These are phyloP conservation scores for Petrea volubilis DNA, from an alignment of 257 asterid species.

Conservation along the genomic window DNA sequence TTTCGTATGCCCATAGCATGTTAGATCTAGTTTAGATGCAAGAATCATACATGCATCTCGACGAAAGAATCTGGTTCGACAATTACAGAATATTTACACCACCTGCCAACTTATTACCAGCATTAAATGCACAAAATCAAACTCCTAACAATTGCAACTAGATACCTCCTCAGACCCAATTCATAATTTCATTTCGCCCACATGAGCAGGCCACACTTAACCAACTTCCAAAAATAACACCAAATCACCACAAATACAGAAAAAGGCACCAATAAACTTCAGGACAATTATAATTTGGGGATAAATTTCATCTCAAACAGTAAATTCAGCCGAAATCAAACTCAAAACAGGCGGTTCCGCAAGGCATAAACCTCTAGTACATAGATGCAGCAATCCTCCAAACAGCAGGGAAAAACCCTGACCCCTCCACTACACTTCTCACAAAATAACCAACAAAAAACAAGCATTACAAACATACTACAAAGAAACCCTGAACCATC, in stretches of 20 bases:
- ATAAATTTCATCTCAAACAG: background rate
- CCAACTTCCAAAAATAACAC: background rate
- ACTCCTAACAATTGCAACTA: too few species aligned
- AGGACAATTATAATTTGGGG: background rate
- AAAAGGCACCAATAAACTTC: slow-evolving; percentile 1
- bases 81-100: background rate
- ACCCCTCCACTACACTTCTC: background rate
- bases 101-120: background rate
- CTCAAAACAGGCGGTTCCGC: background rate
- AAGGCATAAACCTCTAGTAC: background rate
- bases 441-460: background rate
- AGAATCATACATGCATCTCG: background rate
- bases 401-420: background rate
- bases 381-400: background rate
- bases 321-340: slow-evolving; percentile 7
- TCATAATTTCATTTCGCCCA: background rate
- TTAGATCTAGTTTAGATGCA: background rate
- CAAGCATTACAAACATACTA: background rate
- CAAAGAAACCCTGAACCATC: background rate
- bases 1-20: background rate
- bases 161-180: too few species aligned
- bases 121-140: slow-evolving; percentile 17
- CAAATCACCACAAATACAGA: background rate
- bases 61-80: background rate
- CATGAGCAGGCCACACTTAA: background rate